A percentile compares a stretch with the other conserved stretches of the same genome.
Conservation (phyloP, 2,329 filamentous ascomycete species). For the Aspergillus ustus region DNA sequence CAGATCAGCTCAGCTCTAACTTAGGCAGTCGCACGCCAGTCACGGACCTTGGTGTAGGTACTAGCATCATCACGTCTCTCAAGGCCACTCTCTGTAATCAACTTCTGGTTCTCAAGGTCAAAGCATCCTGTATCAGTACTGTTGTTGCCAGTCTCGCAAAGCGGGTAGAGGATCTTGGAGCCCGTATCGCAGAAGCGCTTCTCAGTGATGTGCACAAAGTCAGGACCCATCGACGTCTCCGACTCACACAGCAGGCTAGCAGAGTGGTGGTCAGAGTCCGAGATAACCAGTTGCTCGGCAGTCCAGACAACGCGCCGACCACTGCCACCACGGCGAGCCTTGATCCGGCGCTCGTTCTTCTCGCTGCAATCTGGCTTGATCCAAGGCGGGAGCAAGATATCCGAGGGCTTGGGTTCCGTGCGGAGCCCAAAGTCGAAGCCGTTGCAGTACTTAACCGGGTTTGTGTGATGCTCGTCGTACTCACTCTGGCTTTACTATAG, state of each 20-base stretch:
- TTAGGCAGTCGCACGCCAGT: background rate
- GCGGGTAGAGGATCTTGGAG: constrained; percentile 4
- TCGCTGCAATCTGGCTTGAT: constrained; percentile 1
- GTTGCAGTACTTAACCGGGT: constrained; percentile 9
- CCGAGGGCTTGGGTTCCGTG: constrained; percentile 11
- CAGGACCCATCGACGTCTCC: constrained; percentile 17
- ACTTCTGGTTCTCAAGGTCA: constrained; percentile 6
- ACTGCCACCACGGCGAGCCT: background rate
- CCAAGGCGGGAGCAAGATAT: constrained; percentile 1
- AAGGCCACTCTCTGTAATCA: background rate
- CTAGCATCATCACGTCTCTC: background rate
- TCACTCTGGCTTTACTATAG: background rate
- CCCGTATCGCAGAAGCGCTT: constrained; percentile 18
- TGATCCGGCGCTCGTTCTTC: constrained; percentile 1
- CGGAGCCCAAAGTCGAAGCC: constrained; percentile 19
- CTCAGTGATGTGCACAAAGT: constrained; percentile 16
- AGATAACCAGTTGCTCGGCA: constrained; percentile 7
- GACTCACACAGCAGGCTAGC: constrained; percentile 10
- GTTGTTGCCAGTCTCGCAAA: constrained; percentile 5
- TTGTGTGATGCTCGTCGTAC: constrained; percentile 11
- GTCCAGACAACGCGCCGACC: constrained; percentile 6
- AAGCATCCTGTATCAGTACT: constrained; percentile 9
- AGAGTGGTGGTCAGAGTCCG: constrained; percentile 6
- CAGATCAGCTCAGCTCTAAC: no score
- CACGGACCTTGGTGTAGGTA: constrained; percentile 2